Base-by-base conservation (phyloP, 2,329 filamentous ascomycete species). In the Paraphoma chrysanthemicola region DNA sequence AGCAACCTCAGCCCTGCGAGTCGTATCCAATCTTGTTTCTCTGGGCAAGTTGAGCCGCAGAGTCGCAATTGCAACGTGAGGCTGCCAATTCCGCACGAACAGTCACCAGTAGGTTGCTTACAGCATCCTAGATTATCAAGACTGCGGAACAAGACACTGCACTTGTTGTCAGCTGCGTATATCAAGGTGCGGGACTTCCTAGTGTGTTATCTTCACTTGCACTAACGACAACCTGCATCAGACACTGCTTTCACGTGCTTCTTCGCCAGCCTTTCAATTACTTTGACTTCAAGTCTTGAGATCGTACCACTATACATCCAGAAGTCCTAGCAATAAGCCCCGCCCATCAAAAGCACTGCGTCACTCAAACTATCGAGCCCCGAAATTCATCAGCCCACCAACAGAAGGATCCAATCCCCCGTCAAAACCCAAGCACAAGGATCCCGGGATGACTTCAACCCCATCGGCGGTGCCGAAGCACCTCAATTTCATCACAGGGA, bases 401-500 rank as follows among this genome's bases (percentile, higher is more conserved):
- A 18, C n/a, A n/a, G 18, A 17, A 43, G 18, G 18, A 43, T n/a
- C 18, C n/a, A 12, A 43, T 12, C 9, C n/a, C 18, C 16, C 18
- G 18, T 17, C 17, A 44, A 17, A 18, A 4, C 12, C n/a, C 12
- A 18, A 17, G 12, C 42, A 28, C 18, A 42, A 14, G 29, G 23
- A 9, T 14, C 10, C 23, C 38, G 58, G 53, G 7, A 66, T 65
- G 63, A 44, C 64, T 3, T 59, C 61, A 18, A 57, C 63, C 5
- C 50, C 33, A 36, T 36, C 33, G 33, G 33, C 33, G 33, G 33
- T 66, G 10, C 76, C 79, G 43, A 80, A 82, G 64, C 78, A 82
- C 61, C 81, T 99, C 64, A 93, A 96, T 79, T 99, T 99, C 82
- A 96, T 99, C 74, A 98, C 94, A 1, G 91, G 94, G 78, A 99